Base-by-base conservation (phyloP, 495 filamentous ascomycete species). In the Sordaria brevicollis region DNA sequence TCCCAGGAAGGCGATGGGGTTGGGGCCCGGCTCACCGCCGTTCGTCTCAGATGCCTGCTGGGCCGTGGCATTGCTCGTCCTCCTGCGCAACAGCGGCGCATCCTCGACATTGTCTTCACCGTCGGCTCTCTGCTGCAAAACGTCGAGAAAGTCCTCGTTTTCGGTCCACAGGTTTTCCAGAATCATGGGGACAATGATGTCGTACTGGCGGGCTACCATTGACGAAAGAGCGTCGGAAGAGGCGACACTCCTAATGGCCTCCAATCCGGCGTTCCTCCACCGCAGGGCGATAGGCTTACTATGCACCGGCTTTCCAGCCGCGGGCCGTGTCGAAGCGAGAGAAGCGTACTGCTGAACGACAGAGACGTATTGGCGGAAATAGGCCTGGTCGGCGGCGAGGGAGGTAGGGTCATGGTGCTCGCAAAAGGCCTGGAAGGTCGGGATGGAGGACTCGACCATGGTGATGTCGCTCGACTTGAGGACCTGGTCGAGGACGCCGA, bases 381-480 rank as follows among this genome's bases (percentile, higher is more conserved):
- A 93, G 69, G 90, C 90, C 76, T 94, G 91, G 76, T 96, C 93
- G 66, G 89, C 90, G 13, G 91, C 85, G 68, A 95, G 85, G 10
- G 89, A 88, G 13, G 91, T 89, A 68, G 87, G 88, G 73, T 96
- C 92, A 79, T 94, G 90, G 77, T 94, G 83, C 71, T 84, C 83
- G 79, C 93, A 96, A 75, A 96, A 94, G 9, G 89, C 89, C 75
- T 91, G 89, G 74, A 96, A 97, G 5, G 92, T 92, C 37, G 88
- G 84, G 70, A 94, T 84, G 3, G 92, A 96, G 34, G 92, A 90
- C 82, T 97, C 93, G 41, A 96, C 89, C 87, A 94, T 90, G 67
- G 91, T 90, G 74, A 96, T 89, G 79, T 96, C 92, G 75, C 89
- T 86, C 35, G 92, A 93, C 43, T 86, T 86, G 66, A 97, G 84